Evolutionary conservation across 2,329 filamentous ascomycete species (phyloP), one percentile per base, ranked within the genome.

Genomic region (Cephalotrichum gorgonifer): DNA sequence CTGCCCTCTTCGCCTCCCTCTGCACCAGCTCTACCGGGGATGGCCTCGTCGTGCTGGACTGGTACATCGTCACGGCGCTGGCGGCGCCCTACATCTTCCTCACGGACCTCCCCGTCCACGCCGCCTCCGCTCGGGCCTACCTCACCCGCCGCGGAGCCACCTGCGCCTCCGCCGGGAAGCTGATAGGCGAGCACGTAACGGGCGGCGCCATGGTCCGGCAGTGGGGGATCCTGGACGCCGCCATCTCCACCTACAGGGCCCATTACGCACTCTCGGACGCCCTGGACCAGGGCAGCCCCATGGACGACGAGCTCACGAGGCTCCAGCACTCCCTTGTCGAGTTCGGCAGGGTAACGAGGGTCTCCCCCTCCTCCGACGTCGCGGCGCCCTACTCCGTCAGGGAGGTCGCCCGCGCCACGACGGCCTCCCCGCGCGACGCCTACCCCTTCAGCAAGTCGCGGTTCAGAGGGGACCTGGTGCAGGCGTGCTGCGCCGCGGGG

Each of bases 11-110:
- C 26, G 27, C 33, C 38, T 31, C 46, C 4, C 25, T 48, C 14
- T 42, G 35, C 22, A 48, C 26, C 4, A 43, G 38, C 12, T 48
- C 46, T 11, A 48, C 46, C 1, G 46, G 46, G n/a, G 23, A 43
- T 27, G 46, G 46, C 6, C 46, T 48, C 17, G 27, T 48, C 6
- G 17, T 48, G 4, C n/a, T 48, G 9, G 46, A 48, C 20, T 48
- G 46, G 46, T 42, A 48, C 26, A 42, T 48, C 26, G 46, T 43
- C 27, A 48, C 43, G 38, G 38, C 38, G 15, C 38, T 48, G 2
- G 31, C 46, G 5, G 46, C 25, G 5, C 25, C 22, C 11, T 43
- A 42, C 25, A 25, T 48, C 46, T 43, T 48, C 26, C 39, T 48
- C 35, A 43, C 25, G 7, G 46, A 48, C 46, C 15, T 43, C 7